Conservation (phyloP, 306 rosid genomes). For the Cucurbita moschata region DNA sequence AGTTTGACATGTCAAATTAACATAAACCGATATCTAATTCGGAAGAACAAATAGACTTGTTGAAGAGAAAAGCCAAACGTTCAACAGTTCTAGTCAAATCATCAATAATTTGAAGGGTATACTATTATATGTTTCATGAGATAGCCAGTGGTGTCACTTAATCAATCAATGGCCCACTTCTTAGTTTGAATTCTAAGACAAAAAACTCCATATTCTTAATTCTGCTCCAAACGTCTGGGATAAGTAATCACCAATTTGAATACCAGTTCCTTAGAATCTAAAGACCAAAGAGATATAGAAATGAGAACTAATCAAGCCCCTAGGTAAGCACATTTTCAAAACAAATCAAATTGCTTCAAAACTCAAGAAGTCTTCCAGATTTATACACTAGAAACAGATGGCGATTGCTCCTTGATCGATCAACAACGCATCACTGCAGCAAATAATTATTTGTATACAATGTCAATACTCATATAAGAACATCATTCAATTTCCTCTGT, state of each 20-base stretch:
- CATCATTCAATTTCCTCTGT: background rate
- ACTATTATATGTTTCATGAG: background rate
- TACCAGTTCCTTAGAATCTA: background rate
- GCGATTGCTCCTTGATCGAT: background rate
- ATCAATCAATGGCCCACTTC: background rate
- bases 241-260: background rate
- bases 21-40: background rate
- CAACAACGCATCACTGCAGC: background rate
- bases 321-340: background rate
- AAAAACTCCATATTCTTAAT: background rate
- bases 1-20: background rate
- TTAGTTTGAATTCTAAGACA: background rate
- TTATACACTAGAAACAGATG: background rate
- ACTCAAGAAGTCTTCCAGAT: background rate
- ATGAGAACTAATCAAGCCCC: background rate
- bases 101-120: background rate
- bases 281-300: background rate
- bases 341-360: background rate
- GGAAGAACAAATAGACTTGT: background rate
- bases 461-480: background rate
- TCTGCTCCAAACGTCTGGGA: background rate
- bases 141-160: background rate
- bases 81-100: background rate
- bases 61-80: background rate
- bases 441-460: background rate